Percentiles rank a stretch among this genome's conserved stretches.
phyloP scores from a whole-genome alignment of 1,284 basidiomycete species.

The Athelia sp. region DNA sequence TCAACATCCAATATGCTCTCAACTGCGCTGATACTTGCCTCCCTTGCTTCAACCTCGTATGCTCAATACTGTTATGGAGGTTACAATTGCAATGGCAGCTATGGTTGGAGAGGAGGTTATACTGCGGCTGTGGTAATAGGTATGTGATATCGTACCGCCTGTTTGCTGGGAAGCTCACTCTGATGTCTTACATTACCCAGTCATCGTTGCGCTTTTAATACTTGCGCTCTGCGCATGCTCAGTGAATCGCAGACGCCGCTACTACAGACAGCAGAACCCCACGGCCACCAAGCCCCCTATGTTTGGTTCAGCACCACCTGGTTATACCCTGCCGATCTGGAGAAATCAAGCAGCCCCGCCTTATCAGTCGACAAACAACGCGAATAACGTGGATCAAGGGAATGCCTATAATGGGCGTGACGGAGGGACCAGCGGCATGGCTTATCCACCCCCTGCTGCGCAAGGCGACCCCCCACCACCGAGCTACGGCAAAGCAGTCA shows the following conservation, averaged over 20 bases:
- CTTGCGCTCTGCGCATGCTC: neutral
- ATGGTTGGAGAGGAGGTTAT: neutral
- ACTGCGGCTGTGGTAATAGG: neutral
- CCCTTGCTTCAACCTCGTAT: neutral
- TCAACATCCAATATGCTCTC: neutral
- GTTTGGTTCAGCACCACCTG: neutral
- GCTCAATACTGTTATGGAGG: neutral
- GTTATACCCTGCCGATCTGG: neutral
- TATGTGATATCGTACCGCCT: neutral
- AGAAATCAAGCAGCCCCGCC: neutral
- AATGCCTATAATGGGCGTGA: no score
- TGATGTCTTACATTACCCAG: neutral
- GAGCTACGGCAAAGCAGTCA: neutral
- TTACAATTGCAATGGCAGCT: neutral
- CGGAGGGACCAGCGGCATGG: neutral
- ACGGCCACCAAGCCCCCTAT: neutral
- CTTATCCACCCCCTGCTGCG: neutral
- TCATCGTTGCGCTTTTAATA: neutral
- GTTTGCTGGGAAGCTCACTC: no score
- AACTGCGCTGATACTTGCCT: neutral
- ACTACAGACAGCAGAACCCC: neutral
- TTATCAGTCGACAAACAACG: neutral
- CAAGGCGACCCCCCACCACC: neutral
- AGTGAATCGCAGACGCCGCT: neutral
- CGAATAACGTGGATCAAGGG: no score